Evolutionary conservation across 805 yeast genomes (phyloP).

Genomic region (Millerozyma miso): DNA sequence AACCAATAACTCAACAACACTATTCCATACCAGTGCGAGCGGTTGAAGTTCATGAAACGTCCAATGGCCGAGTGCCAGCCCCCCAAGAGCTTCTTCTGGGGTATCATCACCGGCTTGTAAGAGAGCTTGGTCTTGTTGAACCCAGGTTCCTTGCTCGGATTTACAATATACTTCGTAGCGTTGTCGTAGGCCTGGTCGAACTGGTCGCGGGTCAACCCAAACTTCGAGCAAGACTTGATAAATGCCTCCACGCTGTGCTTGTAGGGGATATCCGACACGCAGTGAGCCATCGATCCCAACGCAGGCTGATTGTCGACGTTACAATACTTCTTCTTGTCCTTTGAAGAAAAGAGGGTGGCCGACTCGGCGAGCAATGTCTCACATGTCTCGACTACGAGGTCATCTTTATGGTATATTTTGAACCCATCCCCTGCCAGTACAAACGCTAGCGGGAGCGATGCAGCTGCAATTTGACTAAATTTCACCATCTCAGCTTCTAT

Average conservation of each 20-base stretch:
- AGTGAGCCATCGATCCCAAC: constrained; percentile 35
- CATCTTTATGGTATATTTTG: constrained; percentile 19
- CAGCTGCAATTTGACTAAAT: background rate
- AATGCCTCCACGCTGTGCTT: constrained; percentile 20
- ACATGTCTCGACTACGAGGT: constrained; percentile 26
- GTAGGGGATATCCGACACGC: constrained; percentile 22
- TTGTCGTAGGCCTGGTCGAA: constrained; percentile 35
- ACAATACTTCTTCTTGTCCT: constrained; percentile 29
- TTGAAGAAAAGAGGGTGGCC: constrained; percentile 20
- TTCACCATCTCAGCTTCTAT: too few species aligned
- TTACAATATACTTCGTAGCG: constrained; percentile 37
- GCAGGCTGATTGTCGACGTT: constrained; percentile 32
- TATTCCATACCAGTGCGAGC: constrained; percentile 34
- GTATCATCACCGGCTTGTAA: constrained; percentile 33
- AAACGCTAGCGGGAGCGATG: constrained; percentile 6
- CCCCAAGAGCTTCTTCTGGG: constrained; percentile 20
- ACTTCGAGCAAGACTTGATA: constrained; percentile 20
- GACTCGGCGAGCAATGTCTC: constrained; percentile 17
- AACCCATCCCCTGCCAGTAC: constrained; percentile 16
- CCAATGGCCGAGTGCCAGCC: constrained; percentile 25
- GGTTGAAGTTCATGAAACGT: constrained; percentile 32
- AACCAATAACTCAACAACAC: constrained; percentile 27
- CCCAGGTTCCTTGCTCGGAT: constrained; percentile 20
- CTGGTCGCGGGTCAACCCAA: constrained; percentile 23
- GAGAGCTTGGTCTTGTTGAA: constrained; percentile 26